These are phyloP conservation scores for Scheffersomyces lignosus DNA, from an alignment of 805 yeast species.

Conservation along the genomic window DNA sequence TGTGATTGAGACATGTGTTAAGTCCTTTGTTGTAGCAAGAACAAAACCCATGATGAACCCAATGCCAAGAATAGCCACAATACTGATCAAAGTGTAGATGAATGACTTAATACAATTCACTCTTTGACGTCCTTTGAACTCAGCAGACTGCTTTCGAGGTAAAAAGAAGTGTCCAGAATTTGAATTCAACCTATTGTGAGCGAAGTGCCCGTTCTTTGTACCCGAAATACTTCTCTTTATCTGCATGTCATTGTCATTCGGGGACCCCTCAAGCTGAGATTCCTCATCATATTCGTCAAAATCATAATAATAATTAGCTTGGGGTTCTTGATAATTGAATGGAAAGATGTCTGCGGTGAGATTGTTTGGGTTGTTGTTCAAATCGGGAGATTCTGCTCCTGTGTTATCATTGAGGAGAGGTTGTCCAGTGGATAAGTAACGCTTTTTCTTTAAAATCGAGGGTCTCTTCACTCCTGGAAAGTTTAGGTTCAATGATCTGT, in stretches of 20 bases:
- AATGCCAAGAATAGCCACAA: constrained; percentile 54
- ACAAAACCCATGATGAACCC: constrained; percentile 85
- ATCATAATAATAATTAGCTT: constrained; percentile 33
- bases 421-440: constrained; percentile 41
- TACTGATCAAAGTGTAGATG: constrained; percentile 45
- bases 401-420: constrained; percentile 11
- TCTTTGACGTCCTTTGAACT: constrained; percentile 9
- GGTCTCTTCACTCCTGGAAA: constrained; percentile 22
- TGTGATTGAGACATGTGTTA: constrained; percentile 61
- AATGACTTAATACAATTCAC: constrained; percentile 29
- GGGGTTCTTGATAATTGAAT: constrained; percentile 32
- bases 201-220: not conserved
- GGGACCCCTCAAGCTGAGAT: constrained; percentile 10
- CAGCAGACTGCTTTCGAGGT: constrained; percentile 29
- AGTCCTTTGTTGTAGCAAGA: constrained; percentile 82
- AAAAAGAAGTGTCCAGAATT: constrained; percentile 19
- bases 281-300: constrained; percentile 41
- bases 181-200: not conserved
- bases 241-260: constrained; percentile 1
- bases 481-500: constrained; percentile 39
- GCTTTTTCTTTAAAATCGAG: constrained; percentile 24
- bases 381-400: constrained; percentile 5
- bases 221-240: constrained; percentile 4
- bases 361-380: not conserved
- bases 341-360: constrained; percentile 29